Base-by-base conservation (phyloP, 306 rosid genomes). In the Fragaria iinumae region DNA sequence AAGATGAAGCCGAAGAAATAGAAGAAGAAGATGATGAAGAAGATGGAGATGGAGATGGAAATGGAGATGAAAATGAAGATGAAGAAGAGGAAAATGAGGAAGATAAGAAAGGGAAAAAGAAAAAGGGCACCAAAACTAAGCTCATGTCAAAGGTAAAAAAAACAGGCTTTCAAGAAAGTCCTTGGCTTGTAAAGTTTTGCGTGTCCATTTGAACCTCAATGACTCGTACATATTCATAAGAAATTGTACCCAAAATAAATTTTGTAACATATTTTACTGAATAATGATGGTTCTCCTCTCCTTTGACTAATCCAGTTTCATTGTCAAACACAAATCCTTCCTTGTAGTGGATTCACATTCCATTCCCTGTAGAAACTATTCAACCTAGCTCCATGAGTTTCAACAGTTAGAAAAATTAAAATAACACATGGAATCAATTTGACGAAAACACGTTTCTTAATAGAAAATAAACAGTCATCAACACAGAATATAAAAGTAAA, bases 401-500 rank as follows among this genome's bases (percentile, higher is more conserved):
- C 11, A n/a, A n/a, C 23, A 3, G 27, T 2, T n/a, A 8, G 29
- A 57, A 10, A 57, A 10, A 23, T 57, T 3, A 23, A 53, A 57
- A 20, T 20, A 55, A 21, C 5, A 57, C 16, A 57, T 5, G 27
- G 2, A 23, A 27, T 29, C 39, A 62, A 60, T 25, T 27, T 29
- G 39, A 29, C 41, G 39, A 12, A 69, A 45, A 52, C 14, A 20
- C 12, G 14, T n/a, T 53, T 55, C 20, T 72, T 52, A 38, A 36
- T 23, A 48, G 43, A 48, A 70, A 17, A 50, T 53, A 53, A 36
- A 72, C 1, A 18, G 64, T 52, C 75, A 71, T 20, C 56, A 18
- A 43, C 29, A 70, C 38, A 69, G 34, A 62, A 11, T 32, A 75
- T 18, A 48, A n/a, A 76, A 9, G 23, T 73, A 56, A 34, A 76